Evolutionary conservation across 2,329 filamentous ascomycete genomes (phyloP).

Genomic region (Talaromyces sp.): DNA sequence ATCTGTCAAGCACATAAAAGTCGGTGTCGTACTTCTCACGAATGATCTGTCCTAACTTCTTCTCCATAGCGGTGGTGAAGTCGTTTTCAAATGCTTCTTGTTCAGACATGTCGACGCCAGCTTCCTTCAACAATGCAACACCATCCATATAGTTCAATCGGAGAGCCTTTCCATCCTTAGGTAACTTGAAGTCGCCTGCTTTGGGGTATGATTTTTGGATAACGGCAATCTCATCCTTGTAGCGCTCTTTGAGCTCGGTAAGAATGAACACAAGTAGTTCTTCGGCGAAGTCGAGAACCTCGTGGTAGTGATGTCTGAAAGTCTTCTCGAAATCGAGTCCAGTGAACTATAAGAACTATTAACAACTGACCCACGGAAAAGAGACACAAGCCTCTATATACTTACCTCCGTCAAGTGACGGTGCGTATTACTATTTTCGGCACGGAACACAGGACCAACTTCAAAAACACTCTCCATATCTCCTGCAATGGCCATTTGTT

Average conservation of each 20-base stretch:
- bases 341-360: conserved; percentile 35
- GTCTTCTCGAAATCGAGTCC: conserved; percentile 51
- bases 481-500: conserved; percentile 63
- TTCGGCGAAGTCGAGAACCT: conserved; percentile 47
- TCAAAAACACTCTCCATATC: conserved; percentile 61
- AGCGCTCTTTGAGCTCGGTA: conserved; percentile 41
- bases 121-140: conserved; percentile 44
- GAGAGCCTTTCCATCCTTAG: conserved; percentile 46
- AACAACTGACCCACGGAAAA: conserved; percentile 18
- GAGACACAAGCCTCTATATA: neutral
- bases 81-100: conserved; percentile 46
- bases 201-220: conserved; percentile 48
- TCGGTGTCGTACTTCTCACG: conserved; percentile 87
- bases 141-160: conserved; percentile 48
- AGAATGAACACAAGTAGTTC: conserved; percentile 48
- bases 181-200: conserved; percentile 47
- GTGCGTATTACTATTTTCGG: conserved; percentile 63
- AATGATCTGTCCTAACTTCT: conserved; percentile 77
- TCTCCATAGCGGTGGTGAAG: conserved; percentile 47
- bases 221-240: conserved; percentile 41
- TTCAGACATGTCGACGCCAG: conserved; percentile 47
- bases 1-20: conserved; percentile 96
- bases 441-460: conserved; percentile 61
- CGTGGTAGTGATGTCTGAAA: conserved; percentile 47
- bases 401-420: conserved; percentile 59